Base-by-base conservation (phyloP, 495 filamentous ascomycete genomes). In the Lasiosphaeria ovina region DNA sequence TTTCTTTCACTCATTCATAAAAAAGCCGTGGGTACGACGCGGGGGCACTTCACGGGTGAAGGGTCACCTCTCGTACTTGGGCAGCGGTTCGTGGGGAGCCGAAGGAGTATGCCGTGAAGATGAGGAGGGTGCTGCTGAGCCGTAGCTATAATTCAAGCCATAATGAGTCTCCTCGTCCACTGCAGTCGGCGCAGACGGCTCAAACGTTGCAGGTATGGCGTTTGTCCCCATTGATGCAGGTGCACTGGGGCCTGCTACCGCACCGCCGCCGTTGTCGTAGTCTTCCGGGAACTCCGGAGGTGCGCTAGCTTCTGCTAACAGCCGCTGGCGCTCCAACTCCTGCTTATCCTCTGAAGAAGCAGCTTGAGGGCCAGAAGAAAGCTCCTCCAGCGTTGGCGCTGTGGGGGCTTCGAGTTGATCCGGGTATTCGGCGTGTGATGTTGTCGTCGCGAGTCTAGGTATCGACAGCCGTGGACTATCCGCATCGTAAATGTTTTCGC, bases 321-420 rank as follows among this genome's bases (percentile, higher is more conserved):
- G 73, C 58, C 90, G 81, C 51, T 81, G 85, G 6, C 90, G 83
- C 67, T 96, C 90, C 24, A 91, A 79, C 66, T 96, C 93, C 65
- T 89, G 86, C 70, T 97, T 97, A 68, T 97, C 93, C 31, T 92
- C 90, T n/a, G 73, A 74, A 17, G 62, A 59, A 72, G 76, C 54
- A 59, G 74, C 34, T 61, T 75, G 49, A 62, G 72, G 32, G 44
- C 57, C 63, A 32, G 73, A 65, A 6, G 77, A 68, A 6, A 83
- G 62, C 36, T 83, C 81, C 9, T 74, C 74, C 6, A 77, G 65
- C 0, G 73, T 68, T 12, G 81, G 81, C 0, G 81, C 80, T 0
- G 81, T 81, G 17, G 81, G 74, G 11, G 49, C 67, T 24, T 56
- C 62, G 14, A 33, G 16, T 24, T 54, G 55, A 47, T 47, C 44